Conservation (phyloP, 2,329 filamentous ascomycete species). For the Ambrosiella cleistominuta region DNA sequence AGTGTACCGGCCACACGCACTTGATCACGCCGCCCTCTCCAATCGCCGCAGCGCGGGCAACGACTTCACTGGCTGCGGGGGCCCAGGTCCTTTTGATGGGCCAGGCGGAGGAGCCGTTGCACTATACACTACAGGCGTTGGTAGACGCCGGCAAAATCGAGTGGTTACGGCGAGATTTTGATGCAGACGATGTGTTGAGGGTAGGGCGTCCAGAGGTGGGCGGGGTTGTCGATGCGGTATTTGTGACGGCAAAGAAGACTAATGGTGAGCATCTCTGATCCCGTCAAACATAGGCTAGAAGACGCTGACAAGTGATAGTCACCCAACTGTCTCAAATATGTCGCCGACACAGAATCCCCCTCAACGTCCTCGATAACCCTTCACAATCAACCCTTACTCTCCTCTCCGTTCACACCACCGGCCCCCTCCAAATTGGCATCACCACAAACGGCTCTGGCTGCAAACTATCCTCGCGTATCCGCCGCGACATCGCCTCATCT, state of each 20-base stretch:
- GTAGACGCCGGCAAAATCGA: constrained; percentile 48
- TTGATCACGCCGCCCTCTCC: constrained; percentile 75
- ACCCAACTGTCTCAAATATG: constrained; percentile 58
- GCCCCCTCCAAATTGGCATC: constrained; percentile 83
- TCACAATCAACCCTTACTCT: constrained; percentile 77
- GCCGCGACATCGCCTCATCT: constrained; percentile 68
- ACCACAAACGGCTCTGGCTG: constrained; percentile 91
- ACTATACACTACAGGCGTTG: constrained; percentile 40
- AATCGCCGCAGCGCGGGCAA: constrained; percentile 68
- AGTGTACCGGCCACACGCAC: constrained; percentile 56
- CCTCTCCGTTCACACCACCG: constrained; percentile 75
- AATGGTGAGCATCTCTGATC: not conserved
- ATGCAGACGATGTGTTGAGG: constrained; percentile 52
- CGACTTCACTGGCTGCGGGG: constrained; percentile 63
- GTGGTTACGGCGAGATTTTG: constrained; percentile 50
- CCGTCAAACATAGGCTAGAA: not conserved
- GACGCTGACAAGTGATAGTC: constrained; percentile 24
- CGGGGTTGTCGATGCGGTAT: constrained; percentile 73
- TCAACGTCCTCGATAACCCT: constrained; percentile 83
- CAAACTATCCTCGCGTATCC: constrained; percentile 77
- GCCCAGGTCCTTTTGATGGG: constrained; percentile 67
- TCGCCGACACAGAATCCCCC: constrained; percentile 61
- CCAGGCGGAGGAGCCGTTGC: constrained; percentile 24
- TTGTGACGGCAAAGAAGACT: constrained; percentile 32
- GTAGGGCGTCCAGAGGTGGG: constrained; percentile 69